phyloP scores from a whole-genome alignment of 805 yeast genomes.

The Alloascoidea africana region DNA sequence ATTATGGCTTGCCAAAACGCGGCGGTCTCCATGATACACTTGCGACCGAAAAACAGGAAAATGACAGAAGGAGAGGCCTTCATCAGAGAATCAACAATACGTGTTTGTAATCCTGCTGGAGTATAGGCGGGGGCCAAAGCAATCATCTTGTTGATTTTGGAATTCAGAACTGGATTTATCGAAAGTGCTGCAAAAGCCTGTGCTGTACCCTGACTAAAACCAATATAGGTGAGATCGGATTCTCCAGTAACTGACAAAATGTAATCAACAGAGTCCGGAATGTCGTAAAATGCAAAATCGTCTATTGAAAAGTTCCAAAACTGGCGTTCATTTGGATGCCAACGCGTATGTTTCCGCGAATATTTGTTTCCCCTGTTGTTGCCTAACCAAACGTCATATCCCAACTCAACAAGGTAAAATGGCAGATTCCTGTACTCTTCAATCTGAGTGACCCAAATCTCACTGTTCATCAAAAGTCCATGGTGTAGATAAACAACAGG shows the following conservation, averaged over 20 bases:
- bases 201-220: constrained; percentile 90
- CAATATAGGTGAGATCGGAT: constrained; percentile 48
- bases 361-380: constrained; percentile 90
- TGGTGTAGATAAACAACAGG: constrained; percentile 75
- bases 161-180: constrained; percentile 42
- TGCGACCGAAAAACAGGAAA: constrained; percentile 56
- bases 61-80: constrained; percentile 64
- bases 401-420: constrained; percentile 57
- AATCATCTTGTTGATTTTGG: constrained; percentile 38
- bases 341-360: constrained; percentile 54
- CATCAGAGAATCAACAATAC: constrained; percentile 58
- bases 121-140: constrained; percentile 93
- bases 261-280: constrained; percentile 71
- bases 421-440: constrained; percentile 47
- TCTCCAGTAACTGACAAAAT: constrained; percentile 37
- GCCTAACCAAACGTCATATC: constrained; percentile 93
- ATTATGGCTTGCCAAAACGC: constrained; percentile 64
- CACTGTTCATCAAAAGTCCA: constrained; percentile 82
- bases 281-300: constrained; percentile 84
- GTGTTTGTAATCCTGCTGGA: constrained; percentile 71
- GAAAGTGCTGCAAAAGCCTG: constrained; percentile 82
- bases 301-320: constrained; percentile 91
- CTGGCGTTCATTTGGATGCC: constrained; percentile 25
- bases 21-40: constrained; percentile 63
- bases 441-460: constrained; percentile 51